These are phyloP conservation scores for Cryptosporidium baileyi DNA, from an alignment of 169 alveolate genomes.

Conservation along the genomic window DNA sequence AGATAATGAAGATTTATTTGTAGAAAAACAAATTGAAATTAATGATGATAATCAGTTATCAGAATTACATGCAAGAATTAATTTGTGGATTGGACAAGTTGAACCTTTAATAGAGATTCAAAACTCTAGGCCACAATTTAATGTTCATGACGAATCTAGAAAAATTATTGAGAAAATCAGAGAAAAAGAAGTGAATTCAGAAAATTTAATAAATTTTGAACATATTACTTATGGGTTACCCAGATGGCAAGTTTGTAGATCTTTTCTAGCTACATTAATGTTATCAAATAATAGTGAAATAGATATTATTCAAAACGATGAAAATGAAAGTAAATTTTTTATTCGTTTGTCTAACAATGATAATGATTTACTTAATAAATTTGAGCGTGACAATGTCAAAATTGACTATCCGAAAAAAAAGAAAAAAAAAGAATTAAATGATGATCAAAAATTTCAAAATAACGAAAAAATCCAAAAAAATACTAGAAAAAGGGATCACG, in stretches of 20 bases:
- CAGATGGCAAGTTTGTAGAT: constrained; percentile 59
- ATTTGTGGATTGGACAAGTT: constrained; percentile 31
- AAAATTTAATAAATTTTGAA: not conserved
- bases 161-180: constrained; percentile 28
- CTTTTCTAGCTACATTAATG: constrained; percentile 63
- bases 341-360: not conserved
- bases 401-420: constrained; percentile 40
- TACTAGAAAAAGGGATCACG: too few relatives aligned
- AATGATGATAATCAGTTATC: not conserved
- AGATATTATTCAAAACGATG: not conserved
- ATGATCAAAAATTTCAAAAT: not conserved
- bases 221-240: constrained; percentile 1
- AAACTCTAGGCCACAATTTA: constrained; percentile 43
- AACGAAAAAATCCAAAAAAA: not conserved
- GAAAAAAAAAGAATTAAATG: not conserved
- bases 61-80: constrained; percentile 37
- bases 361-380: not conserved
- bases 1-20: not conserved
- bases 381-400: not conserved
- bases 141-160: constrained; percentile 24
- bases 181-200: not conserved
- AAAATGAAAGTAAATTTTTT: not conserved
- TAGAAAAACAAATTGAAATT: not conserved
- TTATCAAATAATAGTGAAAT: constrained; percentile 40
- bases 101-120: constrained; percentile 40